Percentiles rank a stretch among this genome's conserved stretches.
These are phyloP conservation scores for Fraxinus latifolia DNA, from an alignment of 305 asterid species.

Conservation along the genomic window DNA sequence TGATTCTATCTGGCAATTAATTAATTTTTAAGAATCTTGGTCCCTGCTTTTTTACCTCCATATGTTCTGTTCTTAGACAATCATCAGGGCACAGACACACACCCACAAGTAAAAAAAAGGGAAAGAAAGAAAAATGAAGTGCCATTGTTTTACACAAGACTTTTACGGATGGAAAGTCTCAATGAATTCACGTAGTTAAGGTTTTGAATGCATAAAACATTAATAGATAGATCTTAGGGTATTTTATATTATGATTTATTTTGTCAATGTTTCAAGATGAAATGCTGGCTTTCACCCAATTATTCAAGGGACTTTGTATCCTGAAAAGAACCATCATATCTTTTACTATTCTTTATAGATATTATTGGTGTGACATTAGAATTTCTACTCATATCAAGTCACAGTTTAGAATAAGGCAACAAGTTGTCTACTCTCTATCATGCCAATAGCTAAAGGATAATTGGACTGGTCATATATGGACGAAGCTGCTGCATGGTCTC, in stretches of 20 bases:
- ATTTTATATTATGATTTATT: neutral
- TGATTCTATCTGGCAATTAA: neutral
- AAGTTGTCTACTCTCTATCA: neutral
- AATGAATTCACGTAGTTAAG: neutral
- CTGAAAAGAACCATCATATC: neutral
- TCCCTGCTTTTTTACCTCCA: neutral
- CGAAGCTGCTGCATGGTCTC: neutral
- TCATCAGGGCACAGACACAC: neutral
- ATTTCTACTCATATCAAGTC: neutral
- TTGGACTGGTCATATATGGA: neutral
- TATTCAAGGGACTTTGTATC: neutral
- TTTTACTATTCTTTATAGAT: neutral
- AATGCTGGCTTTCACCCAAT: neutral
- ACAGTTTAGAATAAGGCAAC: neutral
- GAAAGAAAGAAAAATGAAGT: neutral
- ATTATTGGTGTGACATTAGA: neutral
- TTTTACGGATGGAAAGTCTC: neutral
- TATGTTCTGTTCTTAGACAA: neutral
- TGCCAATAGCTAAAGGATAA: neutral
- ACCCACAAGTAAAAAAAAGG: neutral
- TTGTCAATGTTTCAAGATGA: neutral
- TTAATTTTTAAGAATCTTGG: neutral
- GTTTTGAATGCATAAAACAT: neutral
- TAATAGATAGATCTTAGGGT: neutral
- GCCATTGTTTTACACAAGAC: neutral